A percentile compares a stretch with the other conserved stretches of the same genome.
phyloP scores from a whole-genome alignment of 2,329 filamentous ascomycete species.

The Penicillium sp. region DNA sequence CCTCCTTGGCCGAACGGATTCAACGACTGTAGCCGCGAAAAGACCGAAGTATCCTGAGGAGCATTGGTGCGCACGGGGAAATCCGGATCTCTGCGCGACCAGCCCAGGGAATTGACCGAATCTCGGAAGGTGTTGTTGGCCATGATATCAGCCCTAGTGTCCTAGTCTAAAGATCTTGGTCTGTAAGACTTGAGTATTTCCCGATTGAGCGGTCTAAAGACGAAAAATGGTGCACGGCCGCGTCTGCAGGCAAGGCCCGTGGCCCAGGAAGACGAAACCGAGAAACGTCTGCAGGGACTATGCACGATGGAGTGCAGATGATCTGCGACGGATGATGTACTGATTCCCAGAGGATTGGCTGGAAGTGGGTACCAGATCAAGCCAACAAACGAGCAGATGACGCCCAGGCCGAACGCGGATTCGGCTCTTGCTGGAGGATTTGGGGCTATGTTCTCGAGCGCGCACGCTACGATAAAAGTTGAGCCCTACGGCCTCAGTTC shows the following conservation, averaged over 20 bases:
- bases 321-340: slow-evolving; percentile 40
- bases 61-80: slow-evolving; percentile 65
- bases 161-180: not conserved
- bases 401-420: slow-evolving; percentile 21
- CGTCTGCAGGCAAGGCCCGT: slow-evolving; percentile 22
- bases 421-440: not conserved
- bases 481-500: slow-evolving; percentile 2
- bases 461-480: not conserved
- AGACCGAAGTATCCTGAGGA: slow-evolving; percentile 66
- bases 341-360: slow-evolving; percentile 20
- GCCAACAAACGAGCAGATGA: slow-evolving; percentile 35
- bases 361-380: slow-evolving; percentile 24
- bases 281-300: slow-evolving; percentile 45
- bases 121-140: slow-evolving; percentile 73
- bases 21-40: slow-evolving; percentile 76
- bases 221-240: slow-evolving; percentile 16
- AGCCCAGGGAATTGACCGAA: slow-evolving; percentile 90
- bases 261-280: slow-evolving; percentile 17
- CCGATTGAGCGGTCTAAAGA: slow-evolving; percentile 12
- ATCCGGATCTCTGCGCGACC: slow-evolving; percentile 81
- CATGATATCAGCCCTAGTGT: slow-evolving; percentile 20
- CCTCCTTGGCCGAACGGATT: slow-evolving; percentile 82
- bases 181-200: not conserved
- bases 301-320: slow-evolving; percentile 51
- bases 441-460: not conserved